These are phyloP conservation scores for Lentinula edodes DNA, from an alignment of 768 basidiomycete species.

Conservation along the genomic window DNA sequence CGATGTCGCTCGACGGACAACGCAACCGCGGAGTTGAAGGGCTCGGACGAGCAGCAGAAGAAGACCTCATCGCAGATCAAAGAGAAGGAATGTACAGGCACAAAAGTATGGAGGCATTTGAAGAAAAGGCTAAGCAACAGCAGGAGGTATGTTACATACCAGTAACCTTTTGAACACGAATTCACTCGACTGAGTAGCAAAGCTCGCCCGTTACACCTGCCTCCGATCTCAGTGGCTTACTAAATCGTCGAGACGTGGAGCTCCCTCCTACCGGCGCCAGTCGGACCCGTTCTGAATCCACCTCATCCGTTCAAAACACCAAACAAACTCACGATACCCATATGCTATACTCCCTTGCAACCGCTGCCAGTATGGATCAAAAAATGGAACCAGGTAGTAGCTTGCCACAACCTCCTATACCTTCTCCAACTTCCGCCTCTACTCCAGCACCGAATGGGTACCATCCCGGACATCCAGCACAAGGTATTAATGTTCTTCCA, in stretches of 20 bases:
- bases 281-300: constrained; percentile 1
- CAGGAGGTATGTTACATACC: constrained; percentile 1
- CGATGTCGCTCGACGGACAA: neutral
- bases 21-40: constrained; percentile 7
- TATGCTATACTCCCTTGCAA: constrained; percentile 5
- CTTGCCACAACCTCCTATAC: neutral
- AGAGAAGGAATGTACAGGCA: constrained; percentile 11
- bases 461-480: neutral
- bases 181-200: neutral
- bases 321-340: constrained; percentile 3
- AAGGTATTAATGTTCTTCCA: neutral
- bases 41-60: constrained; percentile 9
- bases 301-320: neutral
- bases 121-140: constrained; percentile 4
- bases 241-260: neutral
- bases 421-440: neutral
- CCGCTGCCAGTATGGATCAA: constrained; percentile 6
- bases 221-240: neutral
- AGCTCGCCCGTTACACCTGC: neutral
- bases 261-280: neutral
- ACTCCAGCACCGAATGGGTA: neutral
- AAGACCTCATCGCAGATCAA: constrained; percentile 9
- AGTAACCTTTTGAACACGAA: neutral
- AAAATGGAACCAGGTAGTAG: neutral
- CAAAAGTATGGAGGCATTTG: constrained; percentile 7